Evolutionary conservation across 2,329 filamentous ascomycete genomes (phyloP), one percentile per base, ranked within the genome.

Genomic region (Claviceps humidiphila): DNA sequence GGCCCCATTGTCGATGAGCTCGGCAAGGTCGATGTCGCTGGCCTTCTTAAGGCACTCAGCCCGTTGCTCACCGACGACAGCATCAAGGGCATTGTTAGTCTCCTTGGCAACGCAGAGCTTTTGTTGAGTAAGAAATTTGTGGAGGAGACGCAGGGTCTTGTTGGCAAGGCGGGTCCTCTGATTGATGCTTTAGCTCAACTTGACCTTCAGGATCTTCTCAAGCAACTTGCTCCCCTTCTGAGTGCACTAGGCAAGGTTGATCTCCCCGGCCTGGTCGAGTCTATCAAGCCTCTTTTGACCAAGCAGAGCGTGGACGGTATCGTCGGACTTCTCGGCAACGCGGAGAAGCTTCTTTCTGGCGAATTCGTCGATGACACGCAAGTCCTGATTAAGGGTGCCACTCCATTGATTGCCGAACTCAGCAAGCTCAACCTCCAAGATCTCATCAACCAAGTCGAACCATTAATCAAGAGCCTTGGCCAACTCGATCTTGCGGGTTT

Each of bases 401-500:
- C 24, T 13, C 43, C 43, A 4, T 45, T 45, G 24, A 30, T 45
- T 45, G 43, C 24, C 7, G 43, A 45, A 16, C 43, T 45, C 6
- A 9, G 43, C 14, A 30, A 7, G 43, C 43, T 45, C 14, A 45
- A 45, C 2, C 43, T 45, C 14, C 22, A 45, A 9, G 22, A 45
- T 16, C 22, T 45, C 13, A 26, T 45, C 24, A 45, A 45, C 2
- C 43, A 45, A 24, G 13, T 45, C 30, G 43, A 45, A n/a, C 43
- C 43, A n/a, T 8, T 45, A 1, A n/a, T 45, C 2, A 45, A 45
- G 43, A 5, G 5, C 5, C 43, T 45, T 20, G 13, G 43, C 8
- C 61, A 67, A 55, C 55, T 68, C 14, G 65, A 68, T 30, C 60
- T 68, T 0, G 56, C 63, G 16, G 59, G 61, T 4, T 34, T 69